phyloP scores from a whole-genome alignment of 2,329 filamentous ascomycete genomes.

The Curvularia eragrostidis region DNA sequence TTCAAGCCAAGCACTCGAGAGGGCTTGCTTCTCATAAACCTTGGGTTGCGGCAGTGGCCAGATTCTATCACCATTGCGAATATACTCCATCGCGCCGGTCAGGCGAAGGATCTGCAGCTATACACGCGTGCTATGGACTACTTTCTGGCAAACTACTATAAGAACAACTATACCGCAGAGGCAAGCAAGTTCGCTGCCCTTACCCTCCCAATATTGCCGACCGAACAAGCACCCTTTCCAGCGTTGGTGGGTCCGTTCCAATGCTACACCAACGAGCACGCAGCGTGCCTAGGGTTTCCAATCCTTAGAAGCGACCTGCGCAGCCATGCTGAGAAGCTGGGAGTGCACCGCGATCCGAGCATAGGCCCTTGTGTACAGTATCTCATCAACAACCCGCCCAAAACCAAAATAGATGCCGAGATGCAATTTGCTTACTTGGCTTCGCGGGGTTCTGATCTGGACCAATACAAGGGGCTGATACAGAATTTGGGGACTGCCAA shows the following conservation, averaged over 20 bases:
- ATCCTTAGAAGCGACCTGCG: slow-evolving; percentile 80
- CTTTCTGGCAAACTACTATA: slow-evolving; percentile 79
- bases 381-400: slow-evolving; percentile 75
- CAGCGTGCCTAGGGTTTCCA: slow-evolving; percentile 78
- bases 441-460: slow-evolving; percentile 75
- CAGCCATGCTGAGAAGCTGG: slow-evolving; percentile 82
- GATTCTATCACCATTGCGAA: slow-evolving; percentile 75
- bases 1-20: slow-evolving; percentile 63
- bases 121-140: slow-evolving; percentile 78
- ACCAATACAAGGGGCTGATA: slow-evolving; percentile 43
- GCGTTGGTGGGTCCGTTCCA: slow-evolving; percentile 73
- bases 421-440: slow-evolving; percentile 84
- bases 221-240: slow-evolving; percentile 68
- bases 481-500: slow-evolving; percentile 36
- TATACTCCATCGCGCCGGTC: slow-evolving; percentile 73
- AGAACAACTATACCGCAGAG: slow-evolving; percentile 71
- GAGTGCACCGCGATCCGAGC: slow-evolving; percentile 80
- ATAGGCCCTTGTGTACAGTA: slow-evolving; percentile 78
- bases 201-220: slow-evolving; percentile 65
- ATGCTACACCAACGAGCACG: slow-evolving; percentile 83
- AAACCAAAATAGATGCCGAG: slow-evolving; percentile 69
- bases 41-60: slow-evolving; percentile 78
- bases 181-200: slow-evolving; percentile 62
- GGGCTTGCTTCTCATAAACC: slow-evolving; percentile 71
- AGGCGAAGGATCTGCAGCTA: slow-evolving; percentile 58